Percentiles rank a stretch among this genome's conserved stretches.
Evolutionary conservation across 768 basidiomycete genomes (phyloP).

Genomic region (Phanerochaete sordida): DNA sequence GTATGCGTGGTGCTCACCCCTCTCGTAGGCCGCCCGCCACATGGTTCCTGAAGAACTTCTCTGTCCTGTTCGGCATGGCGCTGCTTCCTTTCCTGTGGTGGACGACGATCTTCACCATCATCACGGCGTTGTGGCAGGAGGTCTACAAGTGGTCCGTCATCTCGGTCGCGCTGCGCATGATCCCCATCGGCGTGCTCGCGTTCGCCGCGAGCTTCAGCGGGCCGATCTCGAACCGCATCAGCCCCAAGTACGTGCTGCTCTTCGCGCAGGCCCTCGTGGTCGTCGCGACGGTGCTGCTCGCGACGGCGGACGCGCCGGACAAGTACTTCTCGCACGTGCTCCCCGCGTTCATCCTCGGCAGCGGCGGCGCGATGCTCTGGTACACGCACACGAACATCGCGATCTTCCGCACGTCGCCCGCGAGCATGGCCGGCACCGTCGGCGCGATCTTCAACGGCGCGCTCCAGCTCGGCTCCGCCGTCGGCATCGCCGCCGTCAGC

Average conservation of each 20-base stretch:
- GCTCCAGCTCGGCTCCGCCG: constrained; percentile 49
- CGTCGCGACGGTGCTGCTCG: constrained; percentile 38
- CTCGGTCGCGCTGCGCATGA: constrained; percentile 36
- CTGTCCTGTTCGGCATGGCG: constrained; percentile 32
- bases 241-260: constrained; percentile 45
- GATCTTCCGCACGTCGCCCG: constrained; percentile 44
- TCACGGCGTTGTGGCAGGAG: constrained; percentile 33
- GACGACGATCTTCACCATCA: constrained; percentile 31
- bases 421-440: constrained; percentile 48
- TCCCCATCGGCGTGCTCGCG: constrained; percentile 39
- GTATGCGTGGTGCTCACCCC: neutral
- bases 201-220: constrained; percentile 37
- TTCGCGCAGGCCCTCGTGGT: constrained; percentile 35
- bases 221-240: constrained; percentile 29
- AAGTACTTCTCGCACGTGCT: constrained; percentile 47
- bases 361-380: constrained; percentile 40
- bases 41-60: constrained; percentile 38
- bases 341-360: constrained; percentile 48
- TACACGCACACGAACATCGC: constrained; percentile 51
- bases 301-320: constrained; percentile 35
- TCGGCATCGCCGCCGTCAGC: constrained; percentile 44
- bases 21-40: constrained; percentile 28
- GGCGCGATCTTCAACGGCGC: constrained; percentile 55
- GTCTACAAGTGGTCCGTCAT: constrained; percentile 33
- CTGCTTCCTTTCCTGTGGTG: constrained; percentile 39